Percentiles rank a stretch among this genome's conserved stretches.
Conservation (phyloP, 2,329 filamentous ascomycete genomes). For the Colletotrichum musae region DNA sequence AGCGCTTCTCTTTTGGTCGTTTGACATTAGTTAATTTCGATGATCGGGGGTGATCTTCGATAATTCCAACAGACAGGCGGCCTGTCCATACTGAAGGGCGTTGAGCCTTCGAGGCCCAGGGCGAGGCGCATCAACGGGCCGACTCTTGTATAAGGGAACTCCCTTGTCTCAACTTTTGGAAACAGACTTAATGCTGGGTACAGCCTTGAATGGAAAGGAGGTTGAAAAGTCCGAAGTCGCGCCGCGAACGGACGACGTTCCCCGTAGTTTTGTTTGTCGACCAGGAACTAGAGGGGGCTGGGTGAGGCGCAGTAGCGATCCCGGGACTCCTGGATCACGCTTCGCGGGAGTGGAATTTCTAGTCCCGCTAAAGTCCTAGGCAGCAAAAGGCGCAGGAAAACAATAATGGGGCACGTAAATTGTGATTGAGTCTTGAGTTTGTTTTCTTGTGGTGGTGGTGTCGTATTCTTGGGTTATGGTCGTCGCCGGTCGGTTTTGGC, state of each 20-base stretch:
- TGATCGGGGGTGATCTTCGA: neutral
- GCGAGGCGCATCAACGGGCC: neutral
- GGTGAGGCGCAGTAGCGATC: conserved; percentile 16
- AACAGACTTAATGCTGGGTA: too few relatives aligned
- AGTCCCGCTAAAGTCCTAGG: conserved; percentile 13
- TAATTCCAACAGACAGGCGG: neutral
- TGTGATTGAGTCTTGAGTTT: neutral
- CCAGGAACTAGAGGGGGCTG: neutral
- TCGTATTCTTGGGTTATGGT: neutral
- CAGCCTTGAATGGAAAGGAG: too few relatives aligned
- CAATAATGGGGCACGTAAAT: neutral
- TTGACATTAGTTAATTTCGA: too few relatives aligned
- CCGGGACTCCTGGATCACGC: neutral
- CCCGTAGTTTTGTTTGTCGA: neutral
- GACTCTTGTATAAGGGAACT: too few relatives aligned
- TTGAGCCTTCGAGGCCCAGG: neutral
- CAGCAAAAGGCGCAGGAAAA: neutral
- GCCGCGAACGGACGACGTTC: neutral
- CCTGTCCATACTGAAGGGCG: neutral
- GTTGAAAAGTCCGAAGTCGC: too few relatives aligned
- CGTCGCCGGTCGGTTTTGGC: neutral
- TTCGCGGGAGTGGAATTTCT: neutral
- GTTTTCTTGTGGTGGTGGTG: neutral
- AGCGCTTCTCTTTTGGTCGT: too few relatives aligned
- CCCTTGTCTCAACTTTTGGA: too few relatives aligned